Evolutionary conservation across 352 stramenopile species (phyloP).

Genomic region (Thalassiosira exigua): DNA sequence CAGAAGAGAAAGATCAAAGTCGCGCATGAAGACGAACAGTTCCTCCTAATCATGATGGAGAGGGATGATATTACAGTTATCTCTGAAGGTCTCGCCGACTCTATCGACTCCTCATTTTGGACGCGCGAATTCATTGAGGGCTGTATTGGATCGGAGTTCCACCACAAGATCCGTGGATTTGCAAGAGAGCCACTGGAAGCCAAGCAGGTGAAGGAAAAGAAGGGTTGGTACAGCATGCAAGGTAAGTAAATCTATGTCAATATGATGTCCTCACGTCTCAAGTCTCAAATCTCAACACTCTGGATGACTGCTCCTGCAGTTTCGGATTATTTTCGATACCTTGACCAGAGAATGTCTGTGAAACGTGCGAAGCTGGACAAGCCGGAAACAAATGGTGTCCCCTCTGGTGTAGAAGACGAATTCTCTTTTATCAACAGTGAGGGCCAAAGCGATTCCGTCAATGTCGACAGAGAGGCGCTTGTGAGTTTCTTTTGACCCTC

Average conservation of each 20-base stretch:
- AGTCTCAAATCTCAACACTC: too few relatives aligned
- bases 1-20: slow-evolving; percentile 22
- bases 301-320: too few relatives aligned
- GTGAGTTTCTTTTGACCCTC: slow-evolving; percentile 40
- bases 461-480: slow-evolving; percentile 47
- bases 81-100: slow-evolving; percentile 62
- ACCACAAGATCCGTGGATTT: slow-evolving; percentile 66
- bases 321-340: slow-evolving; percentile 69
- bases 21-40: slow-evolving; percentile 57
- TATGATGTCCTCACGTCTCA: too few relatives aligned
- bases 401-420: not conserved
- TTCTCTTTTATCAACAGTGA: slow-evolving; percentile 53
- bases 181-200: slow-evolving; percentile 5
- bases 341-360: slow-evolving; percentile 39
- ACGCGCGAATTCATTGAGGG: slow-evolving; percentile 56
- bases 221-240: slow-evolving; percentile 67
- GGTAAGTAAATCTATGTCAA: too few relatives aligned
- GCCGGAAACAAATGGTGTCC: slow-evolving; percentile 1
- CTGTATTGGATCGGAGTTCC: slow-evolving; percentile 53
- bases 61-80: slow-evolving; percentile 79
- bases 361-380: not conserved
- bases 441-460: slow-evolving; percentile 35
- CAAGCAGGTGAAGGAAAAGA: slow-evolving; percentile 54
- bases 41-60: slow-evolving; percentile 78
- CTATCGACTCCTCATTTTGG: slow-evolving; percentile 54